Conservation (phyloP, 139 green algal genomes). For the Asterochloris erici region DNA sequence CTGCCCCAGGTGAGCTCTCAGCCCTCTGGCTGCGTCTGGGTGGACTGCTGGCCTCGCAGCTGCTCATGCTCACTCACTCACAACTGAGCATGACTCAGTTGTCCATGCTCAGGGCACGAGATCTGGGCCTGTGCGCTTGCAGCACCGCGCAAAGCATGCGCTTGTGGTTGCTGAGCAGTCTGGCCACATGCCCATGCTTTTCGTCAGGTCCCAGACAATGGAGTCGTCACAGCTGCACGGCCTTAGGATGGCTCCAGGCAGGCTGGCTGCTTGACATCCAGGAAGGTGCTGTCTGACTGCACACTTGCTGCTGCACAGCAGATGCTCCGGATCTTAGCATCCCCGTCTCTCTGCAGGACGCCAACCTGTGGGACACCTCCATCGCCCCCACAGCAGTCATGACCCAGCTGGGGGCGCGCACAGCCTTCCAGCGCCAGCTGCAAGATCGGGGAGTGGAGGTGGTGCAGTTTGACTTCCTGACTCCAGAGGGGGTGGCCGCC, state of each 20-base stretch:
- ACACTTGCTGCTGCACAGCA: neutral
- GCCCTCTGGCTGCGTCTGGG: neutral
- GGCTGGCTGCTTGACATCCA: neutral
- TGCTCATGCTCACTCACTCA: neutral
- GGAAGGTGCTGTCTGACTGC: too few relatives aligned
- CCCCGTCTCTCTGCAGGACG: conserved; percentile 39
- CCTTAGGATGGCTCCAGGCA: neutral
- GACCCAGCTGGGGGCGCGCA: conserved; percentile 85
- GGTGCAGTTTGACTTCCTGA: conserved; percentile 98
- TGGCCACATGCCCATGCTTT: neutral
- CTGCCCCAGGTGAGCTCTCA: conserved; percentile 63
- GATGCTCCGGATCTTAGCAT: too few relatives aligned
- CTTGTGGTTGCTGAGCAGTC: neutral
- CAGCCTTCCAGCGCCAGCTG: conserved; percentile 61
- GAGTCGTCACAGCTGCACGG: too few relatives aligned
- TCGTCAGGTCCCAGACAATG: neutral
- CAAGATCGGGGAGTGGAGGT: conserved; percentile 84
- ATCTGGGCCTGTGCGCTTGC: neutral
- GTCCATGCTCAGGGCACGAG: neutral
- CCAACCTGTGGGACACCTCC: conserved; percentile 86
- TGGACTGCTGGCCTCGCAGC: neutral
- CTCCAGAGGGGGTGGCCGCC: conserved; percentile 66
- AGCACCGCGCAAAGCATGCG: neutral
- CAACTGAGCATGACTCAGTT: neutral
- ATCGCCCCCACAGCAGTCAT: conserved; percentile 94